A percentile compares a stretch with the other conserved stretches of the same genome.
Evolutionary conservation across 1,284 basidiomycete species (phyloP).

Genomic region (Thecaphora thlaspeos): DNA sequence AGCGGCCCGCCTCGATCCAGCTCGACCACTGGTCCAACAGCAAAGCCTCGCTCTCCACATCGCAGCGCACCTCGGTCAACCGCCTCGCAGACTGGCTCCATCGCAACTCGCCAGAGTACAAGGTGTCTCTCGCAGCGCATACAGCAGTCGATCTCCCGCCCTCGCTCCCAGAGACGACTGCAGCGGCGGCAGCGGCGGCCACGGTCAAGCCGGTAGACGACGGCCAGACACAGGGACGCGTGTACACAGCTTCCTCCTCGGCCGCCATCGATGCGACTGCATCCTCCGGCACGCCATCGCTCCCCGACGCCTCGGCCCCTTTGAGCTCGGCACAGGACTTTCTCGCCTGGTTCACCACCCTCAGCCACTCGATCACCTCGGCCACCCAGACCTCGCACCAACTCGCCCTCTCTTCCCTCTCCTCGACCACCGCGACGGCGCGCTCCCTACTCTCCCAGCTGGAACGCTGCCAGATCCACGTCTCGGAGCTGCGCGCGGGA

Average conservation of each 20-base stretch:
- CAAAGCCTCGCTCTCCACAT: slow-evolving; percentile 31
- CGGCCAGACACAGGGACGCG: background rate
- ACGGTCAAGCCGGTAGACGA: background rate
- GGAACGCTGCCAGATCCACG: slow-evolving; percentile 39
- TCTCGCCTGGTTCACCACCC: slow-evolving; percentile 37
- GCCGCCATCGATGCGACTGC: slow-evolving; percentile 4
- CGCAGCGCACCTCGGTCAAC: slow-evolving; percentile 37
- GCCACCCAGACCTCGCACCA: slow-evolving; percentile 37
- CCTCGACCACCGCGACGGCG: slow-evolving; percentile 25
- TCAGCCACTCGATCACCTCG: slow-evolving; percentile 30
- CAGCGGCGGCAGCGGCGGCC: background rate
- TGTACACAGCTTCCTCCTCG: slow-evolving; percentile 1
- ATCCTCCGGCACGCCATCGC: no score
- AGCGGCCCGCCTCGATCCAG: slow-evolving; percentile 20
- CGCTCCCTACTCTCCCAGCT: slow-evolving; percentile 35
- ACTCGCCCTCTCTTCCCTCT: slow-evolving; percentile 21
- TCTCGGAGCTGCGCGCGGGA: slow-evolving; percentile 46
- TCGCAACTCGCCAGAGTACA: slow-evolving; percentile 23
- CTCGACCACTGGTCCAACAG: slow-evolving; percentile 41
- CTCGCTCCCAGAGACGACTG: no score
- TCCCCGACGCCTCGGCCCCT: slow-evolving; percentile 20
- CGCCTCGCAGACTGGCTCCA: slow-evolving; percentile 41
- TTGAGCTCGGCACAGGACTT: slow-evolving; percentile 36
- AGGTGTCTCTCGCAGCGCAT: background rate
- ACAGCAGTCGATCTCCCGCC: background rate